Conservation (phyloP, 2,329 filamentous ascomycete species). For the Hypoxylon sp. region DNA sequence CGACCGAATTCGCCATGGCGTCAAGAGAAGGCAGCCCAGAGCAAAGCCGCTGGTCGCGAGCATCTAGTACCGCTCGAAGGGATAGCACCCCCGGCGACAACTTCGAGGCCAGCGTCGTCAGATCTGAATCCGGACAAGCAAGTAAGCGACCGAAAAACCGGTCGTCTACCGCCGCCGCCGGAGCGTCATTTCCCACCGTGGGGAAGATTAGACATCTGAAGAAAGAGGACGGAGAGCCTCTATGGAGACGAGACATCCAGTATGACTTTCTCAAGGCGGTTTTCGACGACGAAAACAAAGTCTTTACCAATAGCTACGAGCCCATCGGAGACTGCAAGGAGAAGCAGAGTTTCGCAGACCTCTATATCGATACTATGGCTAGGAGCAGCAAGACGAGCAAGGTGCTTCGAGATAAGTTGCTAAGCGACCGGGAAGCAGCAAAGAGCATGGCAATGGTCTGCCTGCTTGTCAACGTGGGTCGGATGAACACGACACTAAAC, state of each 20-base stretch:
- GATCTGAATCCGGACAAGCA: slow-evolving; percentile 43
- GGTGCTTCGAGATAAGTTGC: slow-evolving; percentile 94
- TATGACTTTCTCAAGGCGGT: slow-evolving; percentile 86
- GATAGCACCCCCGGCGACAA: slow-evolving; percentile 44
- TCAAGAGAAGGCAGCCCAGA: slow-evolving; percentile 48
- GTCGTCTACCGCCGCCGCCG: slow-evolving; percentile 36
- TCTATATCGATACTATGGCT: slow-evolving; percentile 99
- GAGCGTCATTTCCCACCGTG: slow-evolving; percentile 49
- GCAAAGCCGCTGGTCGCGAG: slow-evolving; percentile 45
- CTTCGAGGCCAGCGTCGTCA: slow-evolving; percentile 47
- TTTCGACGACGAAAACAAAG: slow-evolving; percentile 78
- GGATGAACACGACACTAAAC: slow-evolving; percentile 99
- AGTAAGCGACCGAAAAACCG: slow-evolving; percentile 47
- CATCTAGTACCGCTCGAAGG: slow-evolving; percentile 42
- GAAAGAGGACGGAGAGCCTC: slow-evolving; percentile 87
- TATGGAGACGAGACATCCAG: slow-evolving; percentile 90
- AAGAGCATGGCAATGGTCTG: slow-evolving; percentile 99
- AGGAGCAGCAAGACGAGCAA: slow-evolving; percentile 99
- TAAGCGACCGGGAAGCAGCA: slow-evolving; percentile 90
- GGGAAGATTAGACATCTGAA: slow-evolving; percentile 87
- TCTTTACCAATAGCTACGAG: slow-evolving; percentile 93
- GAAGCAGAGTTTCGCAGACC: slow-evolving; percentile 87
- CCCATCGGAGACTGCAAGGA: slow-evolving; percentile 58
- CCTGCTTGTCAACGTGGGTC: slow-evolving; percentile 92
- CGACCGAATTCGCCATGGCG: slow-evolving; percentile 40